Percentiles rank a stretch among this genome's conserved stretches.
Conservation (phyloP, 1,284 basidiomycete species). For the Polyporus tsugae region DNA sequence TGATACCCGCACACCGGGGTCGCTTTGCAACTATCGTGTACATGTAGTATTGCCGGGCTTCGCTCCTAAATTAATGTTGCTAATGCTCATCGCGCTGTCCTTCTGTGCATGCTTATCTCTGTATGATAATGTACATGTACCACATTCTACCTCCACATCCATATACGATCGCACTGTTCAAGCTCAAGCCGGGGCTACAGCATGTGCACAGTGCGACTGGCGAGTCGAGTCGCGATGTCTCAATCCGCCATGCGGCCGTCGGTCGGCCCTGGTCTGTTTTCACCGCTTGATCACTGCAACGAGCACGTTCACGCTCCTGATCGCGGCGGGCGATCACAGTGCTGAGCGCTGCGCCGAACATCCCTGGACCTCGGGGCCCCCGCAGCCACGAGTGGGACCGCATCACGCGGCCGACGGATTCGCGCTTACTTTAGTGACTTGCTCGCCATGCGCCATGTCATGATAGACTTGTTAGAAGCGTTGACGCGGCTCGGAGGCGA, state of each 20-base stretch:
- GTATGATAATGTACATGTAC: neutral
- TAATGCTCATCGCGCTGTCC: constrained; percentile 25
- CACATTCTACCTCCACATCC: neutral
- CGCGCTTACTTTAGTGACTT: neutral
- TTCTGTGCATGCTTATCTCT: constrained; percentile 1
- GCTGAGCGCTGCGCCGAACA: constrained; percentile 13
- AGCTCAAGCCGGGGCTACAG: neutral
- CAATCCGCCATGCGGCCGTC: neutral
- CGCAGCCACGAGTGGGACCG: constrained; percentile 1
- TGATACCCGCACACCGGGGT: constrained; percentile 19
- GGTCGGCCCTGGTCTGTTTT: neutral
- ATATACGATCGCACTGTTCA: neutral
- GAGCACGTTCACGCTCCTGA: constrained; percentile 4
- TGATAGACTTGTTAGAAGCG: neutral
- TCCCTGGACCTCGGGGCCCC: neutral
- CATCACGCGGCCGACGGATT: constrained; percentile 10
- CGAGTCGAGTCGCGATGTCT: neutral
- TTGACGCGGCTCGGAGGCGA: neutral
- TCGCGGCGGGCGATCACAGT: constrained; percentile 4
- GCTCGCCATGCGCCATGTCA: neutral
- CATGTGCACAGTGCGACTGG: neutral
- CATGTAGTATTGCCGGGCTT: constrained; percentile 34
- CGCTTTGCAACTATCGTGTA: constrained; percentile 25
- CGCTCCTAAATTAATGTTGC: constrained; percentile 33
- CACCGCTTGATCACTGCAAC: neutral